Conservation (phyloP, 2,329 filamentous ascomycete genomes). For the Exophiala lecanii-corni region DNA sequence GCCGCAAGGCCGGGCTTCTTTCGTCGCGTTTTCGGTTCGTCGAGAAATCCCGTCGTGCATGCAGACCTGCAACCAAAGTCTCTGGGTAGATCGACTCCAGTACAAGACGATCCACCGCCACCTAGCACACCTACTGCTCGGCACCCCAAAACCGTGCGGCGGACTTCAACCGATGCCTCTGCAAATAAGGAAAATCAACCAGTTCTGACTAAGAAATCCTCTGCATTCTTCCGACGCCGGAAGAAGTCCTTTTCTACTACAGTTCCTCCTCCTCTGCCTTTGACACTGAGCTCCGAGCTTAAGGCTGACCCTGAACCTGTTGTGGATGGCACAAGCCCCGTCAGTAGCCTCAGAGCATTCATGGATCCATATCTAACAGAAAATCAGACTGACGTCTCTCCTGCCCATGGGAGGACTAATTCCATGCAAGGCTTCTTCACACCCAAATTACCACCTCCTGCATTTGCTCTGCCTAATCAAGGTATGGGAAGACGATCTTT, state of each 20-base stretch:
- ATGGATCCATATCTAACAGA: slow-evolving; percentile 75
- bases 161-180: slow-evolving; percentile 26
- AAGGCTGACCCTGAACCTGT: slow-evolving; percentile 17
- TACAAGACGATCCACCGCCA: slow-evolving; percentile 23
- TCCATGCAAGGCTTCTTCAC: slow-evolving; percentile 25
- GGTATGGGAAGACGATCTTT: slow-evolving; percentile 5
- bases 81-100: slow-evolving; percentile 17
- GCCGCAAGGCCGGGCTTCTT: slow-evolving; percentile 73
- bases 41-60: slow-evolving; percentile 46
- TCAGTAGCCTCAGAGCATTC: slow-evolving; percentile 75
- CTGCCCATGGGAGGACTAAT: slow-evolving; percentile 18
- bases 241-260: slow-evolving; percentile 81
- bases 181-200: slow-evolving; percentile 35
- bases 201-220: slow-evolving; percentile 77
- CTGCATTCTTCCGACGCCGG: slow-evolving; percentile 86
- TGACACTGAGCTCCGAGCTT: slow-evolving; percentile 34
- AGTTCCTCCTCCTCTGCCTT: slow-evolving; percentile 54
- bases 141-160: slow-evolving; percentile 29
- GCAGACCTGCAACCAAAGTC: slow-evolving; percentile 16
- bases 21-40: slow-evolving; percentile 80
- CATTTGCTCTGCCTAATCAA: slow-evolving; percentile 8
- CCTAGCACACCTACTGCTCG: slow-evolving; percentile 24
- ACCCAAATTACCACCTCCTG: slow-evolving; percentile 12
- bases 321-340: slow-evolving; percentile 51
- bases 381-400: slow-evolving; percentile 20